Percentiles rank a stretch among this genome's conserved stretches.
Conservation (phyloP, 306 rosid species). For the Pyrus pyrifolia region DNA sequence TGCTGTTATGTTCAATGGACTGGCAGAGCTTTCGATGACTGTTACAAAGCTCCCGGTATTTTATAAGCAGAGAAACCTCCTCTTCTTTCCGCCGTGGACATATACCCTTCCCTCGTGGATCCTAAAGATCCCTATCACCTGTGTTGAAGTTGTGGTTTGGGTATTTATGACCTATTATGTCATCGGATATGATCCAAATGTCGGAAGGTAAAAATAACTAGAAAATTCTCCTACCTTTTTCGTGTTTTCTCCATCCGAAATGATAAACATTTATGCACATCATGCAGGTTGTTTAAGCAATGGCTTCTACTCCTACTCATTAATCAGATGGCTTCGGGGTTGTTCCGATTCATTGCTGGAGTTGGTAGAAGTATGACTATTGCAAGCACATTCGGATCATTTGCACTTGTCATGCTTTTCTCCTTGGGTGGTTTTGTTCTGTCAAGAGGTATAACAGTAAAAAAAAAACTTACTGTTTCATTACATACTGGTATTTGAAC, state of each 20-base stretch:
- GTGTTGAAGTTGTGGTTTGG: constrained; percentile 50
- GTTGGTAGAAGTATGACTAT: constrained; percentile 38
- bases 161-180: constrained; percentile 49
- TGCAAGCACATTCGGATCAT: constrained; percentile 32
- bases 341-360: constrained; percentile 40
- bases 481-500: neutral
- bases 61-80: constrained; percentile 53
- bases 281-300: constrained; percentile 44
- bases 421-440: constrained; percentile 39
- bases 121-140: constrained; percentile 43
- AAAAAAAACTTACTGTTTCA: neutral
- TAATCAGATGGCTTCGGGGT: constrained; percentile 40
- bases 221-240: neutral
- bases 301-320: constrained; percentile 31
- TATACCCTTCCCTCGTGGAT: constrained; percentile 56
- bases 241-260: neutral
- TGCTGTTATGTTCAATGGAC: constrained; percentile 48
- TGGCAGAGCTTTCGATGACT: constrained; percentile 51
- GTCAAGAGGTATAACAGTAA: constrained; percentile 37
- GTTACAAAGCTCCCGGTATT: constrained; percentile 52
- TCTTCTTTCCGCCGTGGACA: constrained; percentile 56
- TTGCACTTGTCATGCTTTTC: constrained; percentile 23
- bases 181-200: constrained; percentile 62
- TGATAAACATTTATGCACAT: neutral
- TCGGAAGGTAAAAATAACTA: constrained; percentile 24